A percentile compares a stretch with the other conserved stretches of the same genome.
phyloP scores from a whole-genome alignment of 306 rosid species.

The Pueraria montana region DNA sequence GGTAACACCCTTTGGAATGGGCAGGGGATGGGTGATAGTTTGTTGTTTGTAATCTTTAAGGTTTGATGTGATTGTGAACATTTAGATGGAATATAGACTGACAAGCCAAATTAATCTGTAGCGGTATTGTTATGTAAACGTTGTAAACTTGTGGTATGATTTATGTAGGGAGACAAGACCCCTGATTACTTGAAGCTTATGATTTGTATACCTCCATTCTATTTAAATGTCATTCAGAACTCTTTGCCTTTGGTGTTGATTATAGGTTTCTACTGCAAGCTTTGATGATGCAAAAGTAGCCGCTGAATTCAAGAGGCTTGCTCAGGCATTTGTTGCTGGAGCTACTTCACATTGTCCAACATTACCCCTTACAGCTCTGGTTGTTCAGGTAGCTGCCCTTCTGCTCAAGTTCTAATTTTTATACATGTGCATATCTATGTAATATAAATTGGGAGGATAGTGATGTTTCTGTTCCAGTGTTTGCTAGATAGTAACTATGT shows the following conservation, averaged over 20 bases:
- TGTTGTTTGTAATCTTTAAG: neutral
- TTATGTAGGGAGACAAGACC: slow-evolving; percentile 35
- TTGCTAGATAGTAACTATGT: slow-evolving; percentile 21
- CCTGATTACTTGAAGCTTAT: slow-evolving; percentile 21
- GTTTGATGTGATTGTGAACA: neutral
- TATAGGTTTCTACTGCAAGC: slow-evolving; percentile 78
- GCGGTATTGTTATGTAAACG: slow-evolving; percentile 25
- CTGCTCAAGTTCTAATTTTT: slow-evolving; percentile 28
- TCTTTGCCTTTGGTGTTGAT: slow-evolving; percentile 45
- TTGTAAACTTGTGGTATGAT: slow-evolving; percentile 26
- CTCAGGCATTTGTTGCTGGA: slow-evolving; percentile 73
- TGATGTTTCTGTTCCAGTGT: slow-evolving; percentile 22
- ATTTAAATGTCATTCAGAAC: neutral
- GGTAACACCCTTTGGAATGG: neutral
- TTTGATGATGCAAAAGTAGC: slow-evolving; percentile 67
- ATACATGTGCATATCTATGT: slow-evolving; percentile 11
- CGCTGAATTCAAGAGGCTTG: slow-evolving; percentile 75
- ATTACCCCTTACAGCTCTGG: slow-evolving; percentile 81
- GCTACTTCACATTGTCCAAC: slow-evolving; percentile 68
- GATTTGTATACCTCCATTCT: neutral
- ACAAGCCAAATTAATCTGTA: slow-evolving; percentile 25
- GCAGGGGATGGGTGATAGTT: neutral
- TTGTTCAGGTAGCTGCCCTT: slow-evolving; percentile 76
- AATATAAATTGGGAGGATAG: slow-evolving; percentile 20
- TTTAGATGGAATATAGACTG: slow-evolving; percentile 7